Percentiles rank a stretch among this genome's conserved stretches.
Evolutionary conservation across 2,329 filamentous ascomycete genomes (phyloP).

Genomic region (Pseudonectria buxi): DNA sequence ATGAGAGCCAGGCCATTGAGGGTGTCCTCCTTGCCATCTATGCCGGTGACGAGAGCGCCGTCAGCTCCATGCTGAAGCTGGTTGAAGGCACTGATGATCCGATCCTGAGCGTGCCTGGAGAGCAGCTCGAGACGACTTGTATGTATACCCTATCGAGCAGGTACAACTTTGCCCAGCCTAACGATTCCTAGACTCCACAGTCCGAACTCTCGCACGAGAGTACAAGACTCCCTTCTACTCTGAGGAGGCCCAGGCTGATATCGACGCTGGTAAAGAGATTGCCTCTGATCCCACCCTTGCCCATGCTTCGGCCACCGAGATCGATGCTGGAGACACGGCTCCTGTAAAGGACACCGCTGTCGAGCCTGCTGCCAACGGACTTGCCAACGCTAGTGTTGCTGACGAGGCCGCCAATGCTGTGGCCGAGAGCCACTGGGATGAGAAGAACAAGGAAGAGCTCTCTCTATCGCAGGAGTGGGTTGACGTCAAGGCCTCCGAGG

Average conservation of each 20-base stretch:
- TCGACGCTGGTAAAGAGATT: constrained; percentile 27
- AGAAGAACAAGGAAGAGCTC: constrained; percentile 34
- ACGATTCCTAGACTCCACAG: constrained; percentile 26
- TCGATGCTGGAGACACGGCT: constrained; percentile 42
- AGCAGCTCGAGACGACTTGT: constrained; percentile 66
- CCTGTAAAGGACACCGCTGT: constrained; percentile 34
- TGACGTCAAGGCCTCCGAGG: constrained; percentile 59
- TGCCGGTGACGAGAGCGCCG: constrained; percentile 67
- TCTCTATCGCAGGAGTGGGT: constrained; percentile 64
- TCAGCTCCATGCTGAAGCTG: constrained; percentile 69
- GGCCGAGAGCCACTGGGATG: constrained; percentile 61
- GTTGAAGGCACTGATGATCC: constrained; percentile 64
- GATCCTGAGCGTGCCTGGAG: constrained; percentile 58
- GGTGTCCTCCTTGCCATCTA: constrained; percentile 74
- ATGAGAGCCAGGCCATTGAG: constrained; percentile 76
- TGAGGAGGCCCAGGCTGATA: constrained; percentile 25
- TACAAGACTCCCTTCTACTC: constrained; percentile 40
- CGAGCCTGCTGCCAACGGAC: constrained; percentile 34
- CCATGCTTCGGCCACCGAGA: constrained; percentile 62
- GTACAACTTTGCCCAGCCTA: constrained; percentile 5
- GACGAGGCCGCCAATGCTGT: constrained; percentile 53
- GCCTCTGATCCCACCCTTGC: constrained; percentile 59
- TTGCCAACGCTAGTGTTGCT: constrained; percentile 44
- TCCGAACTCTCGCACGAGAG: constrained; percentile 41
- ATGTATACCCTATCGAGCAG: constrained; percentile 29